Percentiles rank a stretch among this genome's conserved stretches.
Evolutionary conservation across 139 green algal genomes (phyloP).

Genomic region (Zygnema cylindricum): DNA sequence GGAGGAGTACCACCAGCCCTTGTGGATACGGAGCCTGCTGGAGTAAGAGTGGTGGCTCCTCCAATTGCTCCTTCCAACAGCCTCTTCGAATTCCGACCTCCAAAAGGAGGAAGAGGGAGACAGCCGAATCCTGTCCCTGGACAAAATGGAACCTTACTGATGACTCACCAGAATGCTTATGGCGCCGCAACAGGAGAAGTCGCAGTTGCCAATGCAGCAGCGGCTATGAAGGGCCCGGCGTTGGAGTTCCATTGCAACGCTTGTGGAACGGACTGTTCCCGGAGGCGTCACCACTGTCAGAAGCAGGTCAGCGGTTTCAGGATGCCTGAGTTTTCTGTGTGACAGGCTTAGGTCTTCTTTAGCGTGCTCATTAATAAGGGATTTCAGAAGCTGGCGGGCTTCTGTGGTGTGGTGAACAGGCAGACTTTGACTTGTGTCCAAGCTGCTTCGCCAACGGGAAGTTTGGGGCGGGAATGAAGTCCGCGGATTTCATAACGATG

Average conservation of each 20-base stretch:
- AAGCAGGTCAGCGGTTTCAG: conserved; percentile 36
- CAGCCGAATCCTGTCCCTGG: background rate
- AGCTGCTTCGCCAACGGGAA: conserved; percentile 76
- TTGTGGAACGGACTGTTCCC: conserved; percentile 82
- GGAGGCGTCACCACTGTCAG: conserved; percentile 84
- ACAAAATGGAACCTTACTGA: background rate
- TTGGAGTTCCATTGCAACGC: conserved; percentile 60
- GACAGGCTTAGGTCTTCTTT: background rate
- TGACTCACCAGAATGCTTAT: conserved; percentile 33
- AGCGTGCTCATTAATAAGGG: background rate
- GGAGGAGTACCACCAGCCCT: conserved; percentile 10
- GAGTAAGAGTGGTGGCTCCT: conserved; percentile 39
- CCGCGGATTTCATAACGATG: conserved; percentile 86
- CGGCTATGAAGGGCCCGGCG: background rate
- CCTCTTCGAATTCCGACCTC: conserved; percentile 18
- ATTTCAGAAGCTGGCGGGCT: background rate
- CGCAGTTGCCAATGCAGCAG: conserved; percentile 19
- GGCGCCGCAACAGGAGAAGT: conserved; percentile 5
- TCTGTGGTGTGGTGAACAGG: conserved; percentile 20
- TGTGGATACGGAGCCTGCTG: conserved; percentile 34
- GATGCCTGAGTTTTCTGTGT: conserved; percentile 19
- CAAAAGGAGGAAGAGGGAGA: background rate
- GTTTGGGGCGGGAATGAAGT: conserved; percentile 76
- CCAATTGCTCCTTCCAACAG: background rate
- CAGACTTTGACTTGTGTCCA: conserved; percentile 65